Percentiles rank a stretch among this genome's conserved stretches.
These are phyloP conservation scores for Globisporangium spiculum DNA, from an alignment of 352 stramenopile species.

Conservation along the genomic window DNA sequence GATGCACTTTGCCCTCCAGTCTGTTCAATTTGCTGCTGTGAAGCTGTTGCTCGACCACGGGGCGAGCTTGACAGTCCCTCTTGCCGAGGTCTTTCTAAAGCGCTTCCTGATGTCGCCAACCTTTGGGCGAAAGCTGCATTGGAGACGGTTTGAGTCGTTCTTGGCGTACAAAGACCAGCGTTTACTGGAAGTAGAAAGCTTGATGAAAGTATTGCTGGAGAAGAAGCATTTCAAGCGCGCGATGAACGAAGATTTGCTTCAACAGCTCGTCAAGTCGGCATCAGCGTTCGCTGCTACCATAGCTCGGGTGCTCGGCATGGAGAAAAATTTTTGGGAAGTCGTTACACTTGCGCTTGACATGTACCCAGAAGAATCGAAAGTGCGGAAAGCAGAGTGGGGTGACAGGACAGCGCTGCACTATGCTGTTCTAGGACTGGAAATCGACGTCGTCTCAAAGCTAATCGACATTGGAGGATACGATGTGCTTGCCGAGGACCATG, in stretches of 20 bases:
- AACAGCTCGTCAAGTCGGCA: constrained; percentile 37
- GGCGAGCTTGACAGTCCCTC: constrained; percentile 25
- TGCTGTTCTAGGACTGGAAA: constrained; percentile 39
- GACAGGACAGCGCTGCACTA: constrained; percentile 46
- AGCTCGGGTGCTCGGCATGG: constrained; percentile 24
- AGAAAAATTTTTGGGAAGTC: constrained; percentile 46
- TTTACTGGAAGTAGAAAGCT: constrained; percentile 37
- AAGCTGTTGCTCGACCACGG: constrained; percentile 45
- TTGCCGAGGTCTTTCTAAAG: constrained; percentile 35
- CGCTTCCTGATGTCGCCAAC: constrained; percentile 18
- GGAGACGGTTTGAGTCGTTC: constrained; percentile 34
- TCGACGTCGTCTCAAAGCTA: constrained; percentile 32
- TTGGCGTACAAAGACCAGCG: constrained; percentile 27
- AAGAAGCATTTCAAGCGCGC: constrained; percentile 22
- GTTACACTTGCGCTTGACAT: constrained; percentile 31
- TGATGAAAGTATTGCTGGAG: constrained; percentile 45
- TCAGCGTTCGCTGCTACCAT: constrained; percentile 37
- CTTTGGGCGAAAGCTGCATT: constrained; percentile 17
- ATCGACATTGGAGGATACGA: constrained; percentile 39
- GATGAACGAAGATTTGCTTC: constrained; percentile 44
- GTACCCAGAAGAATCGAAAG: constrained; percentile 28
- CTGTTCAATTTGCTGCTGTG: constrained; percentile 30
- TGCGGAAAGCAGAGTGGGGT: constrained; percentile 35
- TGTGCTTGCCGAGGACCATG: constrained; percentile 39
- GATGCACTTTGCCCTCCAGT: constrained; percentile 32